Percentiles rank a stretch among this genome's conserved stretches.
Evolutionary conservation across 1,139 yeast species (phyloP).

Genomic region (Yamadazyma kanchanaburiensis): DNA sequence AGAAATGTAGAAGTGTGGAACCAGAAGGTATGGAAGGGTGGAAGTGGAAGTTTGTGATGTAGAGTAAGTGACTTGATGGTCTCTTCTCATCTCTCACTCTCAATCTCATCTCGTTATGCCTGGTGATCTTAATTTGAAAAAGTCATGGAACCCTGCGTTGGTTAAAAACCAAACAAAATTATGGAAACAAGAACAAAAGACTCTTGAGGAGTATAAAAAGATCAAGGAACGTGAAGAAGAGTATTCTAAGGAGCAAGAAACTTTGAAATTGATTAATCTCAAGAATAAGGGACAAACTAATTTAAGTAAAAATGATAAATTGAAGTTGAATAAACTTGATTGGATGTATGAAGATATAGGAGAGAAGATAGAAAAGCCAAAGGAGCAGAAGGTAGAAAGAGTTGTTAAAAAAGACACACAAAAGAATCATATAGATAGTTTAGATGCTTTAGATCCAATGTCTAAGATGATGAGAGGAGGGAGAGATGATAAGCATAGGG

Average conservation of each 20-base stretch:
- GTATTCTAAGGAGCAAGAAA: slow-evolving; percentile 60
- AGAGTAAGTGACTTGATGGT: background rate
- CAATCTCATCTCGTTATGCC: slow-evolving; percentile 36
- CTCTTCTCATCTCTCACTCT: slow-evolving; percentile 1
- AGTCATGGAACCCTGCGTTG: slow-evolving; percentile 94
- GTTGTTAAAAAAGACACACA: slow-evolving; percentile 1
- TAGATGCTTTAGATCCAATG: slow-evolving; percentile 19
- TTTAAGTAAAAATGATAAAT: slow-evolving; percentile 37
- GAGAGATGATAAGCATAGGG: too few relatives aligned
- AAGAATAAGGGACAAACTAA: slow-evolving; percentile 16
- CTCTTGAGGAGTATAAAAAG: slow-evolving; percentile 65
- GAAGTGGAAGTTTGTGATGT: too few relatives aligned
- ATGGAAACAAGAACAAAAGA: slow-evolving; percentile 80
- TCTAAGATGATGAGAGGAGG: too few relatives aligned
- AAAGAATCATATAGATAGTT: background rate
- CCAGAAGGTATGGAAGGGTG: too few relatives aligned
- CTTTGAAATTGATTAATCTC: slow-evolving; percentile 52
- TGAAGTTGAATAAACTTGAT: slow-evolving; percentile 51
- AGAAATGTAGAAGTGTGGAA: too few relatives aligned
- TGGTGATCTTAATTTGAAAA: slow-evolving; percentile 82
- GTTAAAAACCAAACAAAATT: slow-evolving; percentile 83
- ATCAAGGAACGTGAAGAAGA: slow-evolving; percentile 66
- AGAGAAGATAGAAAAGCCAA: slow-evolving; percentile 1
- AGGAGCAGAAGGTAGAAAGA: background rate
- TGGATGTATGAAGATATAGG: slow-evolving; percentile 79